Evolutionary conservation across 2,329 filamentous ascomycete genomes (phyloP), one percentile per base, ranked within the genome.

Genomic region (Aschersonia sp.): DNA sequence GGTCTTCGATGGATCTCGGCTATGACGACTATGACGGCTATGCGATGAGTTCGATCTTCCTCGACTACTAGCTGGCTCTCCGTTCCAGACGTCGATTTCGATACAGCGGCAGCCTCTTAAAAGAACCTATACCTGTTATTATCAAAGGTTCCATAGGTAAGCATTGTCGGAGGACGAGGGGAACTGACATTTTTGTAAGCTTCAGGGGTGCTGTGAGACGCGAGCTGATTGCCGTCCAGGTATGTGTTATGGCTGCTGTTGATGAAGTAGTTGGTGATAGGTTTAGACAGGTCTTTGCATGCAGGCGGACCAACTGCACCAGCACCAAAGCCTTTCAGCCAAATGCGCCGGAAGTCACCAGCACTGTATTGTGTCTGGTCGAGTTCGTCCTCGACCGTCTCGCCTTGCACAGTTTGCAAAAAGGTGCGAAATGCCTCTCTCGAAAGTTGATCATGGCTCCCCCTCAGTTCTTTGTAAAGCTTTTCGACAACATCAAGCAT

Each of bases 201-300:
- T 49, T 89, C 80, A 0, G 83, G 79, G 31, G 84, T 88, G 51
- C 85, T 84, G 51, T 80, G 78, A 44, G 87, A 88, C 51, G 79
- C 82, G 41, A 92, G 72, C 64, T 96, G 91, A 57, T 94, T 89
- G 2, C 89, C 89, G 2, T 82, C 82, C 42, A 95, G 71, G 62
- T 95, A 96, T 0, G 89, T 96, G 61, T 96, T 96, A 69, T 96
- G 89, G 59, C 88, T 95, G 55, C 87, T 94, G 52, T 84, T 94
- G 61, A 96, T 89, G 63, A 88, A 96, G 68, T 96, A 96, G 61
- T 94, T 88, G 44, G 84, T 86, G 50, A 94, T 73, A 4, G 87
- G 85, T 47, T 75, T 77, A 0, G 74, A 75, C 32, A 80, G 61
- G 58, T 89, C 82, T 50, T 77, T 71, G 52, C 66, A 58, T 31